Evolutionary conservation across 495 filamentous ascomycete species (phyloP).

Genomic region (Tuber brumale): DNA sequence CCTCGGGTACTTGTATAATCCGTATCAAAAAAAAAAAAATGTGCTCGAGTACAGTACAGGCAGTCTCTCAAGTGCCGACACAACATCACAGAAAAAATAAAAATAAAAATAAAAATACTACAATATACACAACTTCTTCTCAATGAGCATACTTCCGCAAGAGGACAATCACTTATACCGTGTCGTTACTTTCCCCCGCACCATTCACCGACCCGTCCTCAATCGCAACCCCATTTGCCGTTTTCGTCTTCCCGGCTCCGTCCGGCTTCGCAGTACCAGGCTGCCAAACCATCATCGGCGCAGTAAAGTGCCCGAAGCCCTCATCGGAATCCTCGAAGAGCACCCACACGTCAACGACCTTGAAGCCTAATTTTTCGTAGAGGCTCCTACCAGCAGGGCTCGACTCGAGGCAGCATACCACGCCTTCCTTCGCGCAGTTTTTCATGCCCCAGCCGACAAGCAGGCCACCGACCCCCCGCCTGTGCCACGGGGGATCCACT

Average conservation of each 20-base stretch:
- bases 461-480: slow-evolving; percentile 27
- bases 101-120: not conserved
- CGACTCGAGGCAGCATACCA: slow-evolving; percentile 32
- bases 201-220: slow-evolving; percentile 4
- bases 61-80: not conserved
- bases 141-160: not conserved
- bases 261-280: not conserved
- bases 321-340: not conserved
- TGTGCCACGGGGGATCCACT: slow-evolving; percentile 24
- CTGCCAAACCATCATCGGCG: not conserved
- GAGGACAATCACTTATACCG: not conserved
- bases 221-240: not conserved
- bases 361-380: slow-evolving; percentile 32
- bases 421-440: slow-evolving; percentile 30
- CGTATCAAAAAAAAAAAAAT: not conserved
- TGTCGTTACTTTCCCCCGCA: not conserved
- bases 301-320: not conserved
- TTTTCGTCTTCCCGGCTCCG: not conserved
- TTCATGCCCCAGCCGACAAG: slow-evolving; percentile 31
- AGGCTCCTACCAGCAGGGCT: slow-evolving; percentile 28
- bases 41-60: not conserved
- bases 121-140: not conserved
- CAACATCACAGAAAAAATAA: not conserved
- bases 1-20: not conserved
- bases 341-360: slow-evolving; percentile 1